phyloP scores from a whole-genome alignment of 441 rosid genomes.

The Geranium incanum region DNA sequence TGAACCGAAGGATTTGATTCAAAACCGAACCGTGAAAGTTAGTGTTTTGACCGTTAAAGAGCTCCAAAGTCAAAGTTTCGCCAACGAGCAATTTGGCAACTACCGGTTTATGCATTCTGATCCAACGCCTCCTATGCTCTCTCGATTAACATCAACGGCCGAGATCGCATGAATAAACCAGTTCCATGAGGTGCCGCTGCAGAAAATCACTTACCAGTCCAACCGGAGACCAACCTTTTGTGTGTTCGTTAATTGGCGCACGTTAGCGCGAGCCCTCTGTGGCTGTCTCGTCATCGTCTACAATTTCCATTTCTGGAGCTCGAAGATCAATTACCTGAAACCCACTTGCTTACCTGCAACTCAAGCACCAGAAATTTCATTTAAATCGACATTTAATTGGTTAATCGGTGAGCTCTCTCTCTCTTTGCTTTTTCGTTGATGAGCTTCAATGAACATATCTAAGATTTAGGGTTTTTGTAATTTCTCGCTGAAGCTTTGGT shows the following conservation, averaged over 20 bases:
- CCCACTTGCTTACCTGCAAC: neutral
- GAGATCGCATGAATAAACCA: neutral
- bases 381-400: neutral
- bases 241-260: neutral
- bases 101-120: neutral
- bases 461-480: slow-evolving; percentile 1
- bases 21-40: neutral
- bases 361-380: neutral
- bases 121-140: neutral
- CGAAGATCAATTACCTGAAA: neutral
- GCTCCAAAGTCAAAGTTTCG: slow-evolving; percentile 2
- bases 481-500: neutral
- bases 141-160: neutral
- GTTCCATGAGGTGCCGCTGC: neutral
- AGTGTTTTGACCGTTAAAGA: neutral
- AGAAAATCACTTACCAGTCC: slow-evolving; percentile 5
- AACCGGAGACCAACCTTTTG: neutral
- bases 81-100: neutral
- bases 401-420: slow-evolving; percentile 1
- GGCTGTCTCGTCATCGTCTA: neutral
- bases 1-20: no score
- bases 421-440: neutral
- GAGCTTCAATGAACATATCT: neutral
- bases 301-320: neutral
- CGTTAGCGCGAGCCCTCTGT: neutral